Evolutionary conservation across 306 rosid species (phyloP), one percentile per base, ranked within the genome.

Genomic region (Vachellia collinsii): DNA sequence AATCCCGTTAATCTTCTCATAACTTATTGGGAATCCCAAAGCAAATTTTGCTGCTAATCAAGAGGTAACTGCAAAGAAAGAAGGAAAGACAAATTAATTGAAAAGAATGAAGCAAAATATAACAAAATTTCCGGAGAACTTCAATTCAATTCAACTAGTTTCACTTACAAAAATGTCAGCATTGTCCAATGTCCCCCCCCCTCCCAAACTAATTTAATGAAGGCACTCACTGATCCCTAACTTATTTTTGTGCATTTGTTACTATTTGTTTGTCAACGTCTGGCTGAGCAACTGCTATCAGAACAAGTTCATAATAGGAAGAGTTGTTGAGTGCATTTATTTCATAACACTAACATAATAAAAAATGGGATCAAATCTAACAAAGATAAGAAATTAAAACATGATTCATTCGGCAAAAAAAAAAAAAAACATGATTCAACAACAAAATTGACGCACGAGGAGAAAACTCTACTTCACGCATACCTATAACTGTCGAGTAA

Each of bases 21-120:
- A 51, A 51, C 16, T 51, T 51, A 17, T 16, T 9, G 78, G 83
- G 19, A 17, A 47, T 2, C 83, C 83, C 39, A 79, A 13, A 36
- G 20, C 65, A 59, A 20, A 72, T 61, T 71, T 79, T 46, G 0
- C 72, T 3, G 48, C 10, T 6, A 20, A 7, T 72, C 63, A 79
- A 56, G 3, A 29, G 34, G 9, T 20, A 3, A 20, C 63, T 56
- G 13, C 63, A 20, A 56, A 56, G 11, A 0, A 3, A 8, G 6
- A 19, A 53, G 7, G 4, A 50, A 2, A 56, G 9, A 29, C 34
- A 29, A 29, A 29, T 29, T 29, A 29, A 29, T 2, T 29, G 34
- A 29, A 29, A 29, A 2, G 34, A 29, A 29, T 29, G 0, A 20
- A 53, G 17, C 59, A 53, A 53, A 53, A 53, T 19, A 19, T 17